phyloP scores from a whole-genome alignment of 1,139 yeast genomes.

The Candida sp. region DNA sequence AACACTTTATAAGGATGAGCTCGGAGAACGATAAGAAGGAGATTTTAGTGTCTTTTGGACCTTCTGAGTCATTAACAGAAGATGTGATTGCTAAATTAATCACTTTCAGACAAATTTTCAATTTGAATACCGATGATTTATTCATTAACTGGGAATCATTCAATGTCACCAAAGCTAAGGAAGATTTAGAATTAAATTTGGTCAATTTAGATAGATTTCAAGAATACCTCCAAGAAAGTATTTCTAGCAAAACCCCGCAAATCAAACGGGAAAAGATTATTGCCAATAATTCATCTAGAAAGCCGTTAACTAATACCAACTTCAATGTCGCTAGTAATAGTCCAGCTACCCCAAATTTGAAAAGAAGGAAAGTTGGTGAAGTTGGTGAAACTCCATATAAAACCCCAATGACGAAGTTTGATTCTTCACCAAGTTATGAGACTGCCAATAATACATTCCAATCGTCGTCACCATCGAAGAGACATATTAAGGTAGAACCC shows the following conservation, averaged over 20 bases:
- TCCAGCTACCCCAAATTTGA: slow-evolving; percentile 36
- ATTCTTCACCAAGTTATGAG: slow-evolving; percentile 32
- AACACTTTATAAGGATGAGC: not conserved
- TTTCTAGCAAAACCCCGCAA: slow-evolving; percentile 25
- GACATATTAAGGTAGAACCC: slow-evolving; percentile 3
- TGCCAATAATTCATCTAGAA: slow-evolving; percentile 20
- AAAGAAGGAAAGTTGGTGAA: slow-evolving; percentile 23
- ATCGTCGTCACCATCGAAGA: slow-evolving; percentile 17
- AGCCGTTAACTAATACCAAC: slow-evolving; percentile 24
- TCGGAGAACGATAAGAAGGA: slow-evolving; percentile 11
- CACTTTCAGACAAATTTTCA: slow-evolving; percentile 45
- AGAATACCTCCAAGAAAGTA: slow-evolving; percentile 53
- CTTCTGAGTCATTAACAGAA: slow-evolving; percentile 35
- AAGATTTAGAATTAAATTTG: slow-evolving; percentile 42
- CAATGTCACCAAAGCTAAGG: slow-evolving; percentile 51
- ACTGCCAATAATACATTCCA: slow-evolving; percentile 38
- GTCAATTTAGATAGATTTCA: slow-evolving; percentile 55
- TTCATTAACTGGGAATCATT: slow-evolving; percentile 87
- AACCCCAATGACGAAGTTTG: slow-evolving; percentile 20
- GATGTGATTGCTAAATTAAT: slow-evolving; percentile 42
- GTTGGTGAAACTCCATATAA: slow-evolving; percentile 19
- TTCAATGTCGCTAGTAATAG: slow-evolving; percentile 19
- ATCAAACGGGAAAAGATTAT: slow-evolving; percentile 17
- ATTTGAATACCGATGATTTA: slow-evolving; percentile 62
- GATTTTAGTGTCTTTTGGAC: slow-evolving; percentile 40